These are phyloP conservation scores for Botrytis fabae DNA, from an alignment of 2,329 filamentous ascomycete species.

Conservation along the genomic window DNA sequence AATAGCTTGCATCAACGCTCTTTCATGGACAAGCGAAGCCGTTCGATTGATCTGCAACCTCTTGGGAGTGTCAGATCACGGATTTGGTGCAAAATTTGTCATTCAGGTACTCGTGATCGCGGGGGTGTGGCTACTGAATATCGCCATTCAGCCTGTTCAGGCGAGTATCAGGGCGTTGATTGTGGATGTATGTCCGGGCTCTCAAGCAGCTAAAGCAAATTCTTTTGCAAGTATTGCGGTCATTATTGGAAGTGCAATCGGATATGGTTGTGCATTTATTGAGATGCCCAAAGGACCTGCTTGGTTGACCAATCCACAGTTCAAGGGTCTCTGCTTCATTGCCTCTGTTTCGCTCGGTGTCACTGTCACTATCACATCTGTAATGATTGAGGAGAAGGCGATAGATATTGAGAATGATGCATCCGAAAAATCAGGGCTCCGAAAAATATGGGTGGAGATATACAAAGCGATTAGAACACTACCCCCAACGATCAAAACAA, in stretches of 20 bases:
- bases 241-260: slow-evolving; percentile 38
- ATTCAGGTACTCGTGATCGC: slow-evolving; percentile 47
- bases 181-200: slow-evolving; percentile 37
- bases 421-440: not conserved
- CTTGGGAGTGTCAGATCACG: not conserved
- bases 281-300: not conserved
- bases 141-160: slow-evolving; percentile 41
- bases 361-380: not conserved
- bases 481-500: not conserved
- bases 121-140: slow-evolving; percentile 45
- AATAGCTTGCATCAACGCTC: slow-evolving; percentile 43
- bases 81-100: not conserved
- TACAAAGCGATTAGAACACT: not conserved
- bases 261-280: slow-evolving; percentile 29
- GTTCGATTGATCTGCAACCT: not conserved
- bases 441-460: not conserved
- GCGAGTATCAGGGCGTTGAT: slow-evolving; percentile 39
- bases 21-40: not conserved
- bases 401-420: not conserved
- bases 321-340: slow-evolving; percentile 2
- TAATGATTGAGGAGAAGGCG: not conserved
- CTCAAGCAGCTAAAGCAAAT: slow-evolving; percentile 39
- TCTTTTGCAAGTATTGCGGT: slow-evolving; percentile 38
- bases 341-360: not conserved
- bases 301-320: not conserved